Base-by-base conservation (phyloP, 345 rosid species). In the Populus pruinosa region DNA sequence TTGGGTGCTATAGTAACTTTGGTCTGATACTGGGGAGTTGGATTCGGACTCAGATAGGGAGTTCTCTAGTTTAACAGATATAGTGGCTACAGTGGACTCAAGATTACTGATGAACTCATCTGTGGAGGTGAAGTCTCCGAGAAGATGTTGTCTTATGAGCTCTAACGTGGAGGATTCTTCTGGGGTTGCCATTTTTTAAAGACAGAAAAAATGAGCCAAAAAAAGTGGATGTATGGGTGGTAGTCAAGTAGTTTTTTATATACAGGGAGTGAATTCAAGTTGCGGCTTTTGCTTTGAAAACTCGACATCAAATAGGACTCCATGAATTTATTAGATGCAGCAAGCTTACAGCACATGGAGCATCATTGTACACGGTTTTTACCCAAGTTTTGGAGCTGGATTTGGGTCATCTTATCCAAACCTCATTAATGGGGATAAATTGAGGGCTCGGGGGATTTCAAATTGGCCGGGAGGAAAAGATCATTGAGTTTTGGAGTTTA, bases 81-180 rank as follows among this genome's bases (percentile, higher is more conserved):
- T 8, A 72, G 56, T 41, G 68, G 82, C 75, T 73, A 70, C 49
- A 64, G 47, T 23, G 50, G 78, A 71, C 77, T 67, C 83, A 43
- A 88, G 78, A 70, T 79, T 74, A 76, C 73, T 55, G 14, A 86
- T 77, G 38, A 86, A 80, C 65, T 74, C 85, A 50, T 87, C 91
- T 11, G 87, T 68, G 59, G 89, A 82, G 61, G 77, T 56, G 74
- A 90, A 84, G 68, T 92, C 97, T 38, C 81, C 94, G 3, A 90
- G 88, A 23, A 92, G 88, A 73, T 88, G 85, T 31, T 89, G 86
- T 20, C 82, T 84, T 20, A 88, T 83, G 71, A 86, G 81, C 14
- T 90, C 92, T 31, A 85, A 61, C 29, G 73, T 77, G 50, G 83
- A 78, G 64, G 82, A 78, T 55, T 88, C 92, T 23, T 86, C 85